Conservation (phyloP, 2,329 filamentous ascomycete genomes). For the Hypocrella siamensis region DNA sequence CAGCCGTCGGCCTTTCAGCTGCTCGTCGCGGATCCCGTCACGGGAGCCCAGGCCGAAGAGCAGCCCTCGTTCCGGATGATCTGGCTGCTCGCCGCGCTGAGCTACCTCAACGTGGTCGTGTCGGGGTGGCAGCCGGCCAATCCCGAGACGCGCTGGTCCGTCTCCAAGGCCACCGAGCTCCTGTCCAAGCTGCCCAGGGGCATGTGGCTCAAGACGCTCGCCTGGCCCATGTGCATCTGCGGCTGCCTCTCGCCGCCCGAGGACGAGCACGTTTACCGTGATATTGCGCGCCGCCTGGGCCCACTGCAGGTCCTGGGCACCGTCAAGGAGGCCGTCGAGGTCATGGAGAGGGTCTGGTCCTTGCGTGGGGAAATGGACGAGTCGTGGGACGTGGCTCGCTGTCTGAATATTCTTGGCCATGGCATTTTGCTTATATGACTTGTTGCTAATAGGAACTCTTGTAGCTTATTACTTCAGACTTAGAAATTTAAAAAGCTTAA, state of each 20-base stretch:
- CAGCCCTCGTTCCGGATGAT: slow-evolving; percentile 18
- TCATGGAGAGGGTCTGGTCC: slow-evolving; percentile 32
- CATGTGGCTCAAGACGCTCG: slow-evolving; percentile 18
- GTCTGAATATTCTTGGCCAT: slow-evolving; percentile 23
- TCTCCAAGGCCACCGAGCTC: slow-evolving; percentile 18
- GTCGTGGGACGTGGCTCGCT: slow-evolving; percentile 27
- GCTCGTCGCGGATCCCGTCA: slow-evolving; percentile 6
- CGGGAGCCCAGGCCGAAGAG: slow-evolving; percentile 8
- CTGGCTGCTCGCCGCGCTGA: slow-evolving; percentile 31
- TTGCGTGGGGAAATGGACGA: slow-evolving; percentile 21
- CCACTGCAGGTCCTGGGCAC: slow-evolving; percentile 29
- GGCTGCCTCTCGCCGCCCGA: slow-evolving; percentile 22
- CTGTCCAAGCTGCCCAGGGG: slow-evolving; percentile 15
- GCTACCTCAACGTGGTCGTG: slow-evolving; percentile 31
- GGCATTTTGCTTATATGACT: slow-evolving; percentile 22
- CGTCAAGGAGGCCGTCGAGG: slow-evolving; percentile 22
- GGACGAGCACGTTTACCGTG: slow-evolving; percentile 25
- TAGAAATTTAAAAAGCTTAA: too few relatives aligned
- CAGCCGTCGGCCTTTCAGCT: slow-evolving; percentile 1
- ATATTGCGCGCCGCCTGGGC: slow-evolving; percentile 23
- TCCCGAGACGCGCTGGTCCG: slow-evolving; percentile 20
- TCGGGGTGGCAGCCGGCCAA: slow-evolving; percentile 34
- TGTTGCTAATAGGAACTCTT: too few relatives aligned
- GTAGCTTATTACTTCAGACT: too few relatives aligned
- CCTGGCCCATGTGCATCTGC: slow-evolving; percentile 25